Base-by-base conservation (phyloP, 2,329 filamentous ascomycete genomes). In the Furcasterigmium furcatum region DNA sequence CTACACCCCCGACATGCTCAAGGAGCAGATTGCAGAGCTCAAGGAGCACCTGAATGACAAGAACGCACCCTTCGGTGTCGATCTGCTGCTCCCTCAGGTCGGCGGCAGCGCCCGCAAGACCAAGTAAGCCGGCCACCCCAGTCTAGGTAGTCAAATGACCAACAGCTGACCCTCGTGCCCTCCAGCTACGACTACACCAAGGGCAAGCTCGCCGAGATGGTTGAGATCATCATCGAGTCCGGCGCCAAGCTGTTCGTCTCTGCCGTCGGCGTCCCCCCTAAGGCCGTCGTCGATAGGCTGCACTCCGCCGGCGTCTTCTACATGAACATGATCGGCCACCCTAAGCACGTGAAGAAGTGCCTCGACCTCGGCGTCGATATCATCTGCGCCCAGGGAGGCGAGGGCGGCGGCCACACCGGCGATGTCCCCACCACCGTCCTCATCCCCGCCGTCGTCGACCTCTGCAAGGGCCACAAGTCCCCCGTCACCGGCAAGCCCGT, bases 261-360 rank as follows among this genome's bases (percentile, higher is more conserved):
- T 43, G 94, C 94, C 60, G 91, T 99, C 65, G 94, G 94, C 61
- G 87, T 97, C 21, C 91, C 94, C 36, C 90, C 94, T 55, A 89
- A 88, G 71, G 74, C 80, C 57, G 85, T 96, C 48, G 91, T 99
- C 60, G 91, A 97, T 55, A 87, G 82, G 64, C 84, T 99, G 39
- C 94, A 99, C 80, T 80, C 83, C 63, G 74, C 83, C 61, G 91
- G 91, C 56, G 81, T 99, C 57, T 79, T 95, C 56, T 96, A 95
- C 80, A 97, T 97, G 94, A 99, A 99, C 85, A 99, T 99, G 94
- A 91, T 99, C 66, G 94, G 94, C 56, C 94, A 99, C 79, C 92
- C 94, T 63, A 99, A 99, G 84, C 94, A 99, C 74, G 92, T 96
- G 53, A 81, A 90, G 72, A 99, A 97, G 80, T 95, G 90, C 70